Evolutionary conservation across 176 grass and related monocot species (phyloP).

Genomic region (Aegilops bicornis): DNA sequence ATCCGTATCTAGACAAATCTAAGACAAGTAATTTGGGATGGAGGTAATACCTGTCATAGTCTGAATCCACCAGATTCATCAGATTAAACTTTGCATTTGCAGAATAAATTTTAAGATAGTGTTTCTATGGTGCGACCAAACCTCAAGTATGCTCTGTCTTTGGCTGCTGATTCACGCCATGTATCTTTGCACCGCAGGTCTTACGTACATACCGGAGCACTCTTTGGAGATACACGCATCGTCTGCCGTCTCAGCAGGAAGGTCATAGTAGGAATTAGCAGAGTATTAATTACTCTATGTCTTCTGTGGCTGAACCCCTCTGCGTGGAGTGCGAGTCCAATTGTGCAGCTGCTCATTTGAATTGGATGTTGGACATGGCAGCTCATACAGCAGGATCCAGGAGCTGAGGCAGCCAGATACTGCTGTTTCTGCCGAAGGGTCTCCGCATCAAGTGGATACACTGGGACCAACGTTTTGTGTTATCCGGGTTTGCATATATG

Average conservation of each 20-base stretch:
- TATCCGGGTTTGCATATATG: constrained; percentile 8
- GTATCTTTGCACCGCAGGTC: constrained; percentile 42
- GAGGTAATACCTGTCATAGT: background rate
- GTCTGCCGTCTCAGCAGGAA: constrained; percentile 65
- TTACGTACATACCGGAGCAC: constrained; percentile 83
- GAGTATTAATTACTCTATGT: background rate
- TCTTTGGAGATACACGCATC: constrained; percentile 92
- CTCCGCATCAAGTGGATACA: background rate
- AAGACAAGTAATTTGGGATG: no score
- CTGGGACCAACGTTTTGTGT: background rate
- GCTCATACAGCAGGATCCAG: background rate
- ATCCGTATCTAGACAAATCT: no score
- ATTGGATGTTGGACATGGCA: constrained; percentile 17
- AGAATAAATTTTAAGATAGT: background rate
- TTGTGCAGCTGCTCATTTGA: constrained; percentile 15
- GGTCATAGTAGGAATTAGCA: constrained; percentile 57
- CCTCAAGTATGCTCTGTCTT: constrained; percentile 6
- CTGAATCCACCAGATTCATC: background rate
- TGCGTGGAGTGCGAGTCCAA: background rate
- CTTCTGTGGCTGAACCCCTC: background rate
- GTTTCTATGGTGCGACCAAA: background rate
- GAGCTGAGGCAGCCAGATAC: constrained; percentile 5
- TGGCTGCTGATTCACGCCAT: background rate
- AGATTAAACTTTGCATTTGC: background rate
- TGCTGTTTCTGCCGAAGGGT: background rate